Percentiles rank a stretch among this genome's conserved stretches.
Conservation (phyloP, 1,139 yeast genomes). For the Yamadazyma blattariae region DNA sequence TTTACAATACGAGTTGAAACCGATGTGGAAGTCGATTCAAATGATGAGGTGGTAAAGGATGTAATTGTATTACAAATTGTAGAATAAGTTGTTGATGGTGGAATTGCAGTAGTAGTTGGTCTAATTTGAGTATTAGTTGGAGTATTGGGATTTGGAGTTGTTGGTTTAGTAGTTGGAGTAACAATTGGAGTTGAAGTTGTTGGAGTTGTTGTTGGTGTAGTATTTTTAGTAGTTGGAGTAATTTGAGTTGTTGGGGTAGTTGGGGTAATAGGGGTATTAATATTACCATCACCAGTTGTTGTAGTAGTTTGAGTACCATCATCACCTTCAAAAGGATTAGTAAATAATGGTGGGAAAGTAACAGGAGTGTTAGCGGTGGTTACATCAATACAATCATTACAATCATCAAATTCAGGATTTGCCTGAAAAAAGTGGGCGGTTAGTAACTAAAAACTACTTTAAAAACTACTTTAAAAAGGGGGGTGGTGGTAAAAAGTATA, state of each 20-base stretch:
- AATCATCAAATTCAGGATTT: slow-evolving; percentile 22
- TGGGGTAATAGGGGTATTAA: background rate
- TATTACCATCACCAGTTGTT: too few species aligned
- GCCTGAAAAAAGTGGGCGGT: slow-evolving; percentile 16
- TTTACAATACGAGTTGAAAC: slow-evolving; percentile 2
- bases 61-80: background rate
- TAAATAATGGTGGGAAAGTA: slow-evolving; percentile 19
- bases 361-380: slow-evolving; percentile 22
- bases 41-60: slow-evolving; percentile 5
- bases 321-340: slow-evolving; percentile 2
- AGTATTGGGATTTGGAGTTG: background rate
- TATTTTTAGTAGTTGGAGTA: too few species aligned
- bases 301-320: background rate
- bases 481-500: too few species aligned
- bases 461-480: too few species aligned
- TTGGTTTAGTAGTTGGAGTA: background rate
- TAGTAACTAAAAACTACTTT: slow-evolving; percentile 2
- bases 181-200: background rate
- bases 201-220: background rate
- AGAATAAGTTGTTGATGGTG: slow-evolving; percentile 4
- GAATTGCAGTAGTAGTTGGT: slow-evolving; percentile 1
- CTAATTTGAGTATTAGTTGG: background rate
- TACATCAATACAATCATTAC: slow-evolving; percentile 21
- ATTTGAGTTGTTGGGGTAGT: background rate
- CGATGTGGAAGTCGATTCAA: slow-evolving; percentile 8